Evolutionary conservation across 1,139 yeast genomes (phyloP).

Genomic region (Debaryomyces udenii): DNA sequence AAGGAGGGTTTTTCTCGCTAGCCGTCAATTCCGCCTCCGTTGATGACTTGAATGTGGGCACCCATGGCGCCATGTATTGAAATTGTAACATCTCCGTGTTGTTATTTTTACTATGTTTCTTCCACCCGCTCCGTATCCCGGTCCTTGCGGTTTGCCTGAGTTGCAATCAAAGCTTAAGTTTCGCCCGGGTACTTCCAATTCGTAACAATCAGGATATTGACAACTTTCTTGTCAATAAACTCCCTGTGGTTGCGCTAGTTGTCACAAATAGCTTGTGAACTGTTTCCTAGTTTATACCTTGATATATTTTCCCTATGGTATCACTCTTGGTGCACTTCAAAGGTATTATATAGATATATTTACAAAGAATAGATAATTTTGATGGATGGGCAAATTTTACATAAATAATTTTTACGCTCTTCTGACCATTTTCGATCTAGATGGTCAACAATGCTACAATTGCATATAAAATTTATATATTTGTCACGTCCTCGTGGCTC

Average conservation of each 20-base stretch:
- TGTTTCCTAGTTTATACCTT: too few species aligned
- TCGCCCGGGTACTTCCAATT: too few species aligned
- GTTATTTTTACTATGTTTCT: neutral
- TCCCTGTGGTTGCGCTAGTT: neutral
- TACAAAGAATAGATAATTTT: too few species aligned
- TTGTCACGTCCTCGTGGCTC: neutral
- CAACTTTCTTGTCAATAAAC: neutral
- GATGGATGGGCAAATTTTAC: too few species aligned
- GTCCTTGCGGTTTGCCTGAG: too few species aligned
- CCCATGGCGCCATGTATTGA: constrained; percentile 74
- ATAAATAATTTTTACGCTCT: neutral
- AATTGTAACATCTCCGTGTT: constrained; percentile 26
- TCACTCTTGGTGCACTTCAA: too few species aligned
- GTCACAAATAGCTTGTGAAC: neutral
- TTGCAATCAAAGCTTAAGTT: too few species aligned
- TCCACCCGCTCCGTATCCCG: too few species aligned
- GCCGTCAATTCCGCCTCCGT: constrained; percentile 44
- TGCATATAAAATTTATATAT: neutral
- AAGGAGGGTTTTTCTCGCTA: constrained; percentile 41
- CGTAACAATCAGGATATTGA: neutral
- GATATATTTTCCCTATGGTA: too few species aligned
- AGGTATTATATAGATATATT: too few species aligned
- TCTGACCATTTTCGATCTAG: neutral
- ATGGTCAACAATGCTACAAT: neutral
- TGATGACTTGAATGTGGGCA: constrained; percentile 59